A percentile compares a stretch with the other conserved stretches of the same genome.
Conservation (phyloP, 129 eudicot species). For the Artemisia tridentata region DNA sequence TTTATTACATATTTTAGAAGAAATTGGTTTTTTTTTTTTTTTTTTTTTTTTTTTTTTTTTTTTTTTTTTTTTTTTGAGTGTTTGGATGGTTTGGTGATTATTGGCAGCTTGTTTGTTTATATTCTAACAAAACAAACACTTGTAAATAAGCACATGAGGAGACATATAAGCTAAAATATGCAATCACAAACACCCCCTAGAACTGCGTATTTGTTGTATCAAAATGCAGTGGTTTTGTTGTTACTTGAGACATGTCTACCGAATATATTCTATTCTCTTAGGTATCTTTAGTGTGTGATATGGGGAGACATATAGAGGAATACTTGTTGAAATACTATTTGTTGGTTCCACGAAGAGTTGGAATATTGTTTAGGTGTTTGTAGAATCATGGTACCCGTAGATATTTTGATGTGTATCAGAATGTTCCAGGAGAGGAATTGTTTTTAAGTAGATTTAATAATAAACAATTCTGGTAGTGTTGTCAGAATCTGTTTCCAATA, state of each 20-base stretch:
- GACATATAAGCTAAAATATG: neutral
- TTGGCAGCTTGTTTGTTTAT: too few species aligned
- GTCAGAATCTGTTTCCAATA: slow-evolving; percentile 51
- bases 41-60: too few species aligned
- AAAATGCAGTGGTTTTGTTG: too few species aligned
- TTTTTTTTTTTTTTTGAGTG: too few species aligned
- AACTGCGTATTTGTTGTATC: too few species aligned
- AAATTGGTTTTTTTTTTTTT: too few species aligned
- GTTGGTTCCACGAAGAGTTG: slow-evolving; percentile 8
- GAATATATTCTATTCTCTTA: neutral
- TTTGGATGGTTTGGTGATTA: neutral
- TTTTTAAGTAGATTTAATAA: slow-evolving; percentile 30
- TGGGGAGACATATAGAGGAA: slow-evolving; percentile 18
- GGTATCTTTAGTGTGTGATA: slow-evolving; percentile 12
- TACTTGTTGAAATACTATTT: slow-evolving; percentile 18
- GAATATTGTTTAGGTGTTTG: slow-evolving; percentile 13
- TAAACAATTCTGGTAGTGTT: slow-evolving; percentile 40
- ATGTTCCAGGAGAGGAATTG: slow-evolving; percentile 36
- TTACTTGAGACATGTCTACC: too few species aligned
- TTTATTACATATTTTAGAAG: too few species aligned
- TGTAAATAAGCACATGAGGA: too few species aligned
- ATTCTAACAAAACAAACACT: too few species aligned
- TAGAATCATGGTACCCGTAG: slow-evolving; percentile 10
- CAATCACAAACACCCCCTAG: neutral
- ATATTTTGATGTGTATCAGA: slow-evolving; percentile 26